Percentiles rank a stretch among this genome's conserved stretches.
These are phyloP conservation scores for Phytopythium mirpurense DNA, from an alignment of 352 stramenopile genomes.

Conservation along the genomic window DNA sequence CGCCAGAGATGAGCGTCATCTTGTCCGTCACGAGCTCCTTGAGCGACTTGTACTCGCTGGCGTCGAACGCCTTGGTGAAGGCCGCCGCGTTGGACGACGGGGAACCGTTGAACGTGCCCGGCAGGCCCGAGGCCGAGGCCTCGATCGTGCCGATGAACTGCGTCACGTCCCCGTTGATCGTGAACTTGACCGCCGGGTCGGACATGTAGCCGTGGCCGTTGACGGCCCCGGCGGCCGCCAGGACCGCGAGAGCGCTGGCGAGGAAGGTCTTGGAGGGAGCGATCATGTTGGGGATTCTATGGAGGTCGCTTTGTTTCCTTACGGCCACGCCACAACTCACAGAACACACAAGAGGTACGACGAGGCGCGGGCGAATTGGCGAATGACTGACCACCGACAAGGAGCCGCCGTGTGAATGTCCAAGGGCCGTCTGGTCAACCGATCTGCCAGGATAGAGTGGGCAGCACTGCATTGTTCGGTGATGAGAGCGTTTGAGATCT, in stretches of 20 bases:
- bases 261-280: constrained; percentile 21
- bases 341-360: constrained; percentile 3
- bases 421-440: background rate
- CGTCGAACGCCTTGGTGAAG: constrained; percentile 19
- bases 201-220: constrained; percentile 25
- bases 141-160: constrained; percentile 27
- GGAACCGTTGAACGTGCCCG: constrained; percentile 15
- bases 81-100: constrained; percentile 19
- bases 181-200: constrained; percentile 18
- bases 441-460: background rate
- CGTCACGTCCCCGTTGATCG: constrained; percentile 19
- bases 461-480: background rate
- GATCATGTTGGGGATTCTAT: constrained; percentile 17
- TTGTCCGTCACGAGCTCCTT: constrained; percentile 20
- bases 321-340: background rate
- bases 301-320: constrained; percentile 2
- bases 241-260: constrained; percentile 18
- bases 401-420: background rate
- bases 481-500: background rate
- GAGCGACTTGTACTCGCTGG: constrained; percentile 22
- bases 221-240: background rate
- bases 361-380: constrained; percentile 8
- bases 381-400: constrained; percentile 1
- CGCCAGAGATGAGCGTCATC: too few relatives aligned
- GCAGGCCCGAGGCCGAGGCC: constrained; percentile 20